Conservation (phyloP, 306 rosid species). For the Vicia faba region DNA sequence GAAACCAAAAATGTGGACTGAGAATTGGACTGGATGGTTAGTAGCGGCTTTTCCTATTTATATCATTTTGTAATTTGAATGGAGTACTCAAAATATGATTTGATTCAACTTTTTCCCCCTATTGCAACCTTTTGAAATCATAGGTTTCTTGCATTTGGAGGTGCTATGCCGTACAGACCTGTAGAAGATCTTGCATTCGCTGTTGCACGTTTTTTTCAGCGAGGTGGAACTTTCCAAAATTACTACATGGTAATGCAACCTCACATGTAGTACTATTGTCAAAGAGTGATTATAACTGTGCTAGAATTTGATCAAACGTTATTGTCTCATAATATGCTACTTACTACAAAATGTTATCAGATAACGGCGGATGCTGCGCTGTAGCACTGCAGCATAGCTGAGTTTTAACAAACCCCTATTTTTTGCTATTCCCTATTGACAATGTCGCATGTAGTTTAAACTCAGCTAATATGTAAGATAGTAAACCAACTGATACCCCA, state of each 20-base stretch:
- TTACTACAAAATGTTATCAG: neutral
- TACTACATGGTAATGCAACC: constrained; percentile 79
- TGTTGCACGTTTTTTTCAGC: constrained; percentile 88
- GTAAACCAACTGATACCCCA: constrained; percentile 25
- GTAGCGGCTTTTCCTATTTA: constrained; percentile 32
- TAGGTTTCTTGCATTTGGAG: constrained; percentile 88
- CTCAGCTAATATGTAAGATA: neutral
- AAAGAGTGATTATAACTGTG: neutral
- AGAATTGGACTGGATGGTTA: constrained; percentile 92
- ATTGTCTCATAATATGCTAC: neutral
- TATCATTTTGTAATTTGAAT: constrained; percentile 19
- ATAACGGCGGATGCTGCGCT: neutral
- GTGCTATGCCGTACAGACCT: constrained; percentile 79
- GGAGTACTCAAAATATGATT: constrained; percentile 3
- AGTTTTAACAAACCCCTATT: neutral
- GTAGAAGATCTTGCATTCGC: constrained; percentile 89
- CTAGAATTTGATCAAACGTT: no score
- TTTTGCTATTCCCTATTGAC: neutral
- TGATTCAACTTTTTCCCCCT: constrained; percentile 4
- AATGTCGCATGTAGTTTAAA: neutral
- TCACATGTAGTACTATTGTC: neutral
- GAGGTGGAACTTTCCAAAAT: constrained; percentile 91
- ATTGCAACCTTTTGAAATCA: neutral
- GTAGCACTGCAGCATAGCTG: neutral
- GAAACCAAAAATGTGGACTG: constrained; percentile 95